Evolutionary conservation across 345 rosid species (phyloP), one percentile per base, ranked within the genome.

Genomic region (Carallia pectinifolia): DNA sequence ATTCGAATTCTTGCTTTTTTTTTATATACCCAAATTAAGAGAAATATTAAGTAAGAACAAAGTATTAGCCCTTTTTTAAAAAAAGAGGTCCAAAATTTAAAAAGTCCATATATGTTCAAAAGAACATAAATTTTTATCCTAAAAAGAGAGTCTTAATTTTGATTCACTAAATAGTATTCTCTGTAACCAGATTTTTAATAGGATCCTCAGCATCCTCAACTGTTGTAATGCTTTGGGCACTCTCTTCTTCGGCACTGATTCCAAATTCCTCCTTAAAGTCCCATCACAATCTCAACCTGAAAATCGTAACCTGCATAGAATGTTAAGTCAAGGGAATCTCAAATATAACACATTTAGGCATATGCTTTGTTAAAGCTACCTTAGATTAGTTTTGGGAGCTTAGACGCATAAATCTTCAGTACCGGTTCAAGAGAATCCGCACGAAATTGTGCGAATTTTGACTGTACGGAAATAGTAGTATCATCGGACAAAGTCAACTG

Each of bases 341-440:
- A 44, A 3, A 3, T 2, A 2, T 15, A 44, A 12, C 50, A 44
- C 23, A 23, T 23, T 23, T 12, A 2, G 48, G 48, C 12, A 4
- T 44, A 44, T 10, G 5, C 12, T 44, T 2, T 44, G 50, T 4
- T 4, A 16, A 5, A 44, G 12, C 0, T 16, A 33, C 2, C 12
- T 44, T 16, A 0, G 16, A 10, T 4, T 4, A 44, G 34, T 13
- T 12, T 15, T 3, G 50, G 17, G 12, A 44, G 12, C 16, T 44
- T 44, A 12, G 50, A 44, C 3, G 12, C 3, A 44, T 44, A 37
- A n/a, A 2, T 2, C 37, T 15, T 76, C 39, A 76, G 16, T 83
- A 93, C 98, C 18, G 97, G 89, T 69, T 93, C 97, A 17, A 93
- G 97, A 33, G 98, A 90, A 78, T 93, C 98, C 4, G 97, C 98